Evolutionary conservation across 139 green algal genomes (phyloP).

Genomic region (Tetradesmus obliquus): DNA sequence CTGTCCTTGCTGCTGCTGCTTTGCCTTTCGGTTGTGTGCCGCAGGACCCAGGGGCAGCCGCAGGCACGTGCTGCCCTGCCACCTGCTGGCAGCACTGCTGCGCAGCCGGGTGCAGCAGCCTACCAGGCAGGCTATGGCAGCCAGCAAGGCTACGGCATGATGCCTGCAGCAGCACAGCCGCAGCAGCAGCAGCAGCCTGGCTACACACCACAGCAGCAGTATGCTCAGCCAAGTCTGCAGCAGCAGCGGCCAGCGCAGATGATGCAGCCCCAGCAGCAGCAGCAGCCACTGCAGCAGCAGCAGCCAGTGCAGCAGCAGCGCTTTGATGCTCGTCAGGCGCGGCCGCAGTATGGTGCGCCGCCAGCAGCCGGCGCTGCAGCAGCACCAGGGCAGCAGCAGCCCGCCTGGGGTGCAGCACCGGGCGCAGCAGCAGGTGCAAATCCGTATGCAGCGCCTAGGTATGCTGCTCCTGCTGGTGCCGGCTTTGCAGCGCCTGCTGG

Average conservation of each 20-base stretch:
- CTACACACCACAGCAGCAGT: constrained; percentile 10
- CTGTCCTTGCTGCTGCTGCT: not conserved
- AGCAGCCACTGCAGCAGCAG: not conserved
- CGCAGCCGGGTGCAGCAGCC: not conserved
- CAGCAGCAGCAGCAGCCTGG: constrained; percentile 20
- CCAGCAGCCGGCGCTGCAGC: constrained; percentile 33
- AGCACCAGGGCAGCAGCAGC: constrained; percentile 5
- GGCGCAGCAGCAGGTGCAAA: constrained; percentile 29
- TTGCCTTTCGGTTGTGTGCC: not conserved
- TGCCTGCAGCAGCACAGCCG: not conserved
- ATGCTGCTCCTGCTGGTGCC: not conserved
- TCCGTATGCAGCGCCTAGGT: constrained; percentile 9
- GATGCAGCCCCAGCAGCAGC: not conserved
- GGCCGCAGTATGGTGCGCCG: constrained; percentile 6
- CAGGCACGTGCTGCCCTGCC: not conserved
- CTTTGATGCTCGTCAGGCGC: constrained; percentile 10
- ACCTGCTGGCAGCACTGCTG: not conserved
- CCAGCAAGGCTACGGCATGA: not conserved
- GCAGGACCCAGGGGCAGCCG: constrained; percentile 33
- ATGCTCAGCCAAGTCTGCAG: not conserved
- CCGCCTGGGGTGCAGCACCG: not conserved
- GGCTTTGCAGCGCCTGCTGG: not conserved
- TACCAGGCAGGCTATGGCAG: constrained; percentile 8
- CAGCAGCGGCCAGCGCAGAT: not conserved
- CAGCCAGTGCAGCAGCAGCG: not conserved